Evolutionary conservation across 2,329 filamentous ascomycete species (phyloP).

Genomic region (Cercospora sp.): DNA sequence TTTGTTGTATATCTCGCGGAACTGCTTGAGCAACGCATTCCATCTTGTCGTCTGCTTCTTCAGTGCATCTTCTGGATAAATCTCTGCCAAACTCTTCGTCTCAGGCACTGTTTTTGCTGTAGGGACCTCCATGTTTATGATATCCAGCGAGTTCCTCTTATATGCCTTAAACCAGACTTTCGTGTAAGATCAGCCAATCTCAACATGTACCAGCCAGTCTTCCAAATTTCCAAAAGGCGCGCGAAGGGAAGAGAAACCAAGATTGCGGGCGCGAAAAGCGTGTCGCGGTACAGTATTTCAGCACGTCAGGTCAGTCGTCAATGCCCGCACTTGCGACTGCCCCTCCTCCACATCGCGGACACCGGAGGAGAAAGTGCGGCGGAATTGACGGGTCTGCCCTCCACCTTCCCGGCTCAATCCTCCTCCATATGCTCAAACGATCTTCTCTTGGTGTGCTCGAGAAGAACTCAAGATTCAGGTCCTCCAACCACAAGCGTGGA

Average conservation of each 20-base stretch:
- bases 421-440: not conserved
- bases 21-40: constrained; percentile 69
- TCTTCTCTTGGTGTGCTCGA: not conserved
- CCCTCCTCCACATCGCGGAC: constrained; percentile 8
- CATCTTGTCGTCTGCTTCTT: constrained; percentile 70
- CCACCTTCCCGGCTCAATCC: not conserved
- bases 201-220: not conserved
- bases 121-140: not conserved
- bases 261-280: not conserved
- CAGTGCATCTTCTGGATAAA: constrained; percentile 76
- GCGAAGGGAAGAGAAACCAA: not conserved
- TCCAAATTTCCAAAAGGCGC: not conserved
- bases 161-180: not conserved
- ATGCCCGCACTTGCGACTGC: not conserved
- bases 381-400: not conserved
- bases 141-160: not conserved
- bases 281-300: not conserved
- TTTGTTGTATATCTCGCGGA: constrained; percentile 68
- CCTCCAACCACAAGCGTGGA: not conserved
- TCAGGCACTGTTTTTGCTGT: constrained; percentile 60
- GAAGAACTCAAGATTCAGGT: not conserved
- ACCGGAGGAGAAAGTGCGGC: constrained; percentile 3
- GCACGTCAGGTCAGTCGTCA: not conserved
- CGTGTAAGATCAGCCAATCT: not conserved
- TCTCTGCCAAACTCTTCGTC: constrained; percentile 71